Conservation (phyloP, 2,329 filamentous ascomycete species). For the Trichoderma sp. region DNA sequence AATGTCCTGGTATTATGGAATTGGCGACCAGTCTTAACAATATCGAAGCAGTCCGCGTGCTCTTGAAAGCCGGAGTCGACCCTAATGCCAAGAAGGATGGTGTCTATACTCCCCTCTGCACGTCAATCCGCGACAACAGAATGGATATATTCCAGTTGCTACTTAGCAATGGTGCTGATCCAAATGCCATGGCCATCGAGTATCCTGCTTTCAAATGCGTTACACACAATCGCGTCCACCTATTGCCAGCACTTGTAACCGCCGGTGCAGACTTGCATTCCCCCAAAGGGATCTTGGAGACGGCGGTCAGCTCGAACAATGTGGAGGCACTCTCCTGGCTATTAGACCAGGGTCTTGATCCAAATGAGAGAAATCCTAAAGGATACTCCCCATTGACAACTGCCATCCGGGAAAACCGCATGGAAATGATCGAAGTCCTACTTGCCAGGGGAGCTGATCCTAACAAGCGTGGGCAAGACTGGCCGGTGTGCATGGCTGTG, state of each 20-base stretch:
- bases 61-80: constrained; percentile 57
- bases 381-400: constrained; percentile 63
- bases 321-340: constrained; percentile 59
- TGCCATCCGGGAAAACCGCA: constrained; percentile 58
- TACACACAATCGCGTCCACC: constrained; percentile 60
- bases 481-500: constrained; percentile 69
- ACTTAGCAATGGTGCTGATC: constrained; percentile 55
- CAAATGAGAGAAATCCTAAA: constrained; percentile 56
- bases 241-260: constrained; percentile 55
- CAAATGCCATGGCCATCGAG: constrained; percentile 60
- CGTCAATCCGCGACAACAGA: constrained; percentile 64
- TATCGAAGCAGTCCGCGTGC: constrained; percentile 56
- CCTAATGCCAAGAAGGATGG: constrained; percentile 62
- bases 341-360: constrained; percentile 56
- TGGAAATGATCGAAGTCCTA: constrained; percentile 58
- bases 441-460: constrained; percentile 59
- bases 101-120: constrained; percentile 65
- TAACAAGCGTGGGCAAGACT: constrained; percentile 62
- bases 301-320: constrained; percentile 60
- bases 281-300: constrained; percentile 65
- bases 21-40: constrained; percentile 62
- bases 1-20: constrained; percentile 61
- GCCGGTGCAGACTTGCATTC: constrained; percentile 57
- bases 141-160: constrained; percentile 60
- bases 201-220: constrained; percentile 67